Evolutionary conservation across 768 basidiomycete genomes (phyloP).

Genomic region (Russula earlei): DNA sequence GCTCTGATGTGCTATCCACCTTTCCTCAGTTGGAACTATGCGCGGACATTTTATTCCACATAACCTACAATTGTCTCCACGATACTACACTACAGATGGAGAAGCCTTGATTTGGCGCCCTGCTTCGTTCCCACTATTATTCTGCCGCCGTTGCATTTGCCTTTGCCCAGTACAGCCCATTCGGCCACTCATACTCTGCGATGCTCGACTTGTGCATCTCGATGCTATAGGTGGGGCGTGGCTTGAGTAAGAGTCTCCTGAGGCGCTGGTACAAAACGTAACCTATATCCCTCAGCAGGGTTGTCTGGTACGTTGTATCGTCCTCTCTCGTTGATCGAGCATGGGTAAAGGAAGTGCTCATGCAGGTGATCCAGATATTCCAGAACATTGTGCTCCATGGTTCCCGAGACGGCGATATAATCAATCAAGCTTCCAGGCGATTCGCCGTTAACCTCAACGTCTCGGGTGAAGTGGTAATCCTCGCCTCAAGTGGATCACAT

Average conservation of each 20-base stretch:
- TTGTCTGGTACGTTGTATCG: constrained; percentile 81
- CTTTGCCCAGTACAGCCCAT: constrained; percentile 70
- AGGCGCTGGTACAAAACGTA: constrained; percentile 11
- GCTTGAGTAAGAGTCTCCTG: neutral
- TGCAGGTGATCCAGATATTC: constrained; percentile 89
- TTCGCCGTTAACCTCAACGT: neutral
- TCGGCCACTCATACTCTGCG: constrained; percentile 76
- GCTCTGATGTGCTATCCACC: too few relatives aligned
- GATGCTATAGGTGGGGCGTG: constrained; percentile 43
- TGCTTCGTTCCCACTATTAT: too few relatives aligned
- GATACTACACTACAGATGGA: too few relatives aligned
- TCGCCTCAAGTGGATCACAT: constrained; percentile 75
- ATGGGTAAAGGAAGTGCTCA: constrained; percentile 85
- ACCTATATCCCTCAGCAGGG: constrained; percentile 74
- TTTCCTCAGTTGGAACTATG: too few relatives aligned
- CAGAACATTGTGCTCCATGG: constrained; percentile 90
- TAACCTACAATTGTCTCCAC: too few relatives aligned
- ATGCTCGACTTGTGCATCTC: constrained; percentile 82
- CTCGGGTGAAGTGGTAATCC: neutral
- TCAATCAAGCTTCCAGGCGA: constrained; percentile 61
- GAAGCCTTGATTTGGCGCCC: too few relatives aligned
- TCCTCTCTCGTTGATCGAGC: constrained; percentile 76
- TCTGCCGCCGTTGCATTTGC: neutral
- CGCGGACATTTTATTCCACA: too few relatives aligned
- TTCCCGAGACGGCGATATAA: constrained; percentile 84